Base-by-base conservation (phyloP, 2,329 filamentous ascomycete species). In the Xylaria sp. region DNA sequence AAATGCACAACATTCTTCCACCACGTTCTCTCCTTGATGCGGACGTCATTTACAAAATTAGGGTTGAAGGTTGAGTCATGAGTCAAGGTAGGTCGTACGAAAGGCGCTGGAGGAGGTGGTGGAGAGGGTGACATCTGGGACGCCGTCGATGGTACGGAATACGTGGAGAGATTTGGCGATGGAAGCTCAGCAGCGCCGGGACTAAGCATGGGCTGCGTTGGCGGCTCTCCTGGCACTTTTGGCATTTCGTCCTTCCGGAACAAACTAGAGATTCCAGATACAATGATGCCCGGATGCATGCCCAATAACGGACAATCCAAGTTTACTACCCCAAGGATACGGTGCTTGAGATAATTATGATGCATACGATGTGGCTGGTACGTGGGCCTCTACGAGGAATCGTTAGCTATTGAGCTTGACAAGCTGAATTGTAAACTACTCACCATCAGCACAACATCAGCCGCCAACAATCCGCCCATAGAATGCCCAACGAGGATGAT, bases 291-390 rank as follows among this genome's bases (percentile, higher is more conserved):
- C 1, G 92, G 93, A 75, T 97, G 92, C 73, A 97, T 89, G 3
- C 93, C 93, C 5, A 97, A 80, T 60, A 96, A 92, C 0, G 93
- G 93, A 0, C 91, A 90, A 75, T 97, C 93, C 49, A 96, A 89
- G 58, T 90, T 91, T 58, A 97, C 81, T 4, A 88, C 88, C 0
- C 93, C 93, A 29, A 97, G 76, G 40, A 97, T 90, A 9, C 87
- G 85, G 77, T 96, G 91, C 65, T 87, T 87, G 67, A 90, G 86
- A 10, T 70, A 72, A 78, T 78, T 59, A 73, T 52, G 41, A 4
- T 54, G 43, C 17, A 66, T 54, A n/a, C 66, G 47, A n/a, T 67
- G 43, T n/a, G n/a, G n/a, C 25, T 65, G 68, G 19, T 69, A 63
- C 35, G 58, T 55, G 11, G 70, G 65, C 8, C 65, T 71, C 72